Evolutionary conservation across 805 yeast species (phyloP).

Genomic region (Pichia occidentalis): DNA sequence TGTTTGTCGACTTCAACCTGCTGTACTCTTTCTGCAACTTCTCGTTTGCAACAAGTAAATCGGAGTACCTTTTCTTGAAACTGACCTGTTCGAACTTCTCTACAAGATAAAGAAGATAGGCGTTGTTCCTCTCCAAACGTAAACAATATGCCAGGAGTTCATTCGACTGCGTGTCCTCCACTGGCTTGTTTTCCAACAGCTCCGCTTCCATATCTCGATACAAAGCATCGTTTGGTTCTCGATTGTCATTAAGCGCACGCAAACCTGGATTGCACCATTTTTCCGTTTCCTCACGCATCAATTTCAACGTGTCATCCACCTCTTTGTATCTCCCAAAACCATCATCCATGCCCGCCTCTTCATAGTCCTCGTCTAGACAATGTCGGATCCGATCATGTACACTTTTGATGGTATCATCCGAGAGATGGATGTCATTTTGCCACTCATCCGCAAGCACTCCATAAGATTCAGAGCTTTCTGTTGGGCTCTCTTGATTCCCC

Average conservation of each 20-base stretch:
- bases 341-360: too few species aligned
- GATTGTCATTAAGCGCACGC: not conserved
- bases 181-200: conserved; percentile 6
- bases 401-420: not conserved
- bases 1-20: conserved; percentile 19
- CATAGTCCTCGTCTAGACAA: conserved; percentile 13
- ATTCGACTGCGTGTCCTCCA: too few species aligned
- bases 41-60: conserved; percentile 6
- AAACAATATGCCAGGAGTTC: conserved; percentile 13
- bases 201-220: not conserved
- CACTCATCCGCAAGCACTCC: too few species aligned
- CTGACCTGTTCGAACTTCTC: conserved; percentile 18
- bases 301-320: conserved; percentile 21
- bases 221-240: not conserved
- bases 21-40: conserved; percentile 16
- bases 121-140: conserved; percentile 18
- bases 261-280: conserved; percentile 12
- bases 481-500: too few species aligned
- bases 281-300: conserved; percentile 19
- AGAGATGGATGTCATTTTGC: conserved; percentile 1
- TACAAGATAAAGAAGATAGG: conserved; percentile 13
- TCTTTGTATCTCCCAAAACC: too few species aligned
- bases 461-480: too few species aligned
- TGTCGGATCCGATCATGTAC: conserved; percentile 11
- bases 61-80: conserved; percentile 15